Percentiles rank a stretch among this genome's conserved stretches.
Evolutionary conservation across 371 early-diverging fungal species (phyloP).

Genomic region (Apophysomyces trapeziformis): DNA sequence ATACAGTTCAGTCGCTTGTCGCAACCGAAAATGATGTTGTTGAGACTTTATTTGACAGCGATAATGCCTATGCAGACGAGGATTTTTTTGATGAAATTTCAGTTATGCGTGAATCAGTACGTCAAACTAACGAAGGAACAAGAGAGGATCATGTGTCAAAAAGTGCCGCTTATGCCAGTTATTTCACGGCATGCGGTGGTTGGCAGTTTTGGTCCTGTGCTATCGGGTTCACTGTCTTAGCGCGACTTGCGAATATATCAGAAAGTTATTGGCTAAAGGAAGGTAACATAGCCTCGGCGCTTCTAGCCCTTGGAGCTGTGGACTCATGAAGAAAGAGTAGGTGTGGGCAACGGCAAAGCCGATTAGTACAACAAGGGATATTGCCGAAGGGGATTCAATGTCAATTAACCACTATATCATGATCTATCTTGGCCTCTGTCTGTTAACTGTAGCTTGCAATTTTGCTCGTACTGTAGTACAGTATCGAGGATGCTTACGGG

Average conservation of each 20-base stretch:
- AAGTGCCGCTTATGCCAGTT: constrained; percentile 45
- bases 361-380: constrained; percentile 2
- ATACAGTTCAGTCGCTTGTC: neutral
- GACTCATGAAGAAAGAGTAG: constrained; percentile 15
- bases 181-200: constrained; percentile 51
- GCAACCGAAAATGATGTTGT: constrained; percentile 27
- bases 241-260: constrained; percentile 37
- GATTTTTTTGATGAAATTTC: constrained; percentile 42
- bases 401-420: constrained; percentile 34
- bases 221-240: constrained; percentile 36
- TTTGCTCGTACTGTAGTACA: constrained; percentile 62
- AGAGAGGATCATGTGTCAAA: constrained; percentile 16
- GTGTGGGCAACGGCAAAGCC: constrained; percentile 45
- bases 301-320: neutral
- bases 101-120: constrained; percentile 38
- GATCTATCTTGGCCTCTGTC: constrained; percentile 38
- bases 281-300: constrained; percentile 28
- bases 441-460: constrained; percentile 36
- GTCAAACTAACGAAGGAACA: constrained; percentile 21
- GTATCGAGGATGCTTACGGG: constrained; percentile 65
- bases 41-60: constrained; percentile 39
- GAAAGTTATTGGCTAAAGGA: constrained; percentile 61
- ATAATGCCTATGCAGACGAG: constrained; percentile 28
- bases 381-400: constrained; percentile 1
- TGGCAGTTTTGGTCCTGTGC: constrained; percentile 46